These are phyloP conservation scores for Tetrahymena elliotti DNA, from an alignment of 73 alveolate genomes.

Conservation along the genomic window DNA sequence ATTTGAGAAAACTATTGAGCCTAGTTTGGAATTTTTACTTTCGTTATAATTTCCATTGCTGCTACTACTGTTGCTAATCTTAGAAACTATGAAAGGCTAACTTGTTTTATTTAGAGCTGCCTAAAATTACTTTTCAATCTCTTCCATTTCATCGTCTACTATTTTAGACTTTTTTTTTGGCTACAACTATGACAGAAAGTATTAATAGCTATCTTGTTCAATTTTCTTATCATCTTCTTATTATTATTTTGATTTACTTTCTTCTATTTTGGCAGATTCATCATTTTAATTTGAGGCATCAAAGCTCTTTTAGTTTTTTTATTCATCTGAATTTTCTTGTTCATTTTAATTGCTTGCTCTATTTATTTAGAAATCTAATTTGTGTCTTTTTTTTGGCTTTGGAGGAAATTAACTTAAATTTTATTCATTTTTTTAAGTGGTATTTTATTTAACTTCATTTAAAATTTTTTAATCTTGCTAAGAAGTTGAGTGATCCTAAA, in stretches of 20 bases:
- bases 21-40: background rate
- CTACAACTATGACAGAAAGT: background rate
- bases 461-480: too few relatives aligned
- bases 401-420: background rate
- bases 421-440: background rate
- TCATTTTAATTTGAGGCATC: background rate
- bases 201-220: background rate
- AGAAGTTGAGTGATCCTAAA: background rate
- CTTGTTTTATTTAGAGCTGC: background rate
- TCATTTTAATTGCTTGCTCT: background rate
- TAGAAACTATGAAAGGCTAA: background rate
- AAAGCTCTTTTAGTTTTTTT: background rate
- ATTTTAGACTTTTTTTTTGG: background rate
- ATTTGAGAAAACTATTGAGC: background rate
- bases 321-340: background rate
- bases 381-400: background rate
- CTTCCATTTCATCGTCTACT: background rate
- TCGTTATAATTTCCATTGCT: background rate
- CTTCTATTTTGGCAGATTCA: background rate
- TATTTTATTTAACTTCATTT: too few relatives aligned
- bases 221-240: background rate
- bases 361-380: background rate
- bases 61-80: background rate
- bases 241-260: background rate
- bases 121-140: background rate